Percentiles rank a stretch among this genome's conserved stretches.
Conservation (phyloP, 1,284 basidiomycete genomes). For the Trichosporon sp. region DNA sequence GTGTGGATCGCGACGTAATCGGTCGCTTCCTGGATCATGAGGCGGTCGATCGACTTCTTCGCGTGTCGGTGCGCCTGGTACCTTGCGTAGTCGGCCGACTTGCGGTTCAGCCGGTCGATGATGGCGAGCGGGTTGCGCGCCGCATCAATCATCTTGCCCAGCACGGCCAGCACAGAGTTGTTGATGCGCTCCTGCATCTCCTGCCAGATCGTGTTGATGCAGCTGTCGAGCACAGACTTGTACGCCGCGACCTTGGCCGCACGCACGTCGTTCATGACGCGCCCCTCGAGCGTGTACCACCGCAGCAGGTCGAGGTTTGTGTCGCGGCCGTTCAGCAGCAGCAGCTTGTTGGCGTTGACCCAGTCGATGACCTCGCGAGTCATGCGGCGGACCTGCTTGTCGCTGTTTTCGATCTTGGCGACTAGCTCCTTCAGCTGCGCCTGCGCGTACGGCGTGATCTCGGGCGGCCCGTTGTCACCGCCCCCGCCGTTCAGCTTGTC, state of each 20-base stretch:
- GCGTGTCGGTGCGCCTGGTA: constrained; percentile 32
- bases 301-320: constrained; percentile 35
- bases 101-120: constrained; percentile 38
- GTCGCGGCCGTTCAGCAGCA: constrained; percentile 31
- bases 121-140: constrained; percentile 43
- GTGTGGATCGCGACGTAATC: constrained; percentile 49
- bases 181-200: constrained; percentile 39
- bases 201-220: constrained; percentile 35
- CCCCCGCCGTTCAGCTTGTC: constrained; percentile 24
- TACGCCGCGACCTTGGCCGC: constrained; percentile 42
- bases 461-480: constrained; percentile 6
- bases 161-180: constrained; percentile 40
- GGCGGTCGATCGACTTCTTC: constrained; percentile 32
- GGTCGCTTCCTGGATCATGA: constrained; percentile 36
- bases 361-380: constrained; percentile 44
- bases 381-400: constrained; percentile 36
- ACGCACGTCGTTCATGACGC: constrained; percentile 26
- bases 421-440: constrained; percentile 32
- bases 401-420: constrained; percentile 33
- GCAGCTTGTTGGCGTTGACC: constrained; percentile 36
- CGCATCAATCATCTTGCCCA: constrained; percentile 39
- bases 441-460: constrained; percentile 29
- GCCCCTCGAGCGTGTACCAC: constrained; percentile 38
- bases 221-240: constrained; percentile 33
- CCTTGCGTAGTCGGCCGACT: constrained; percentile 41